Evolutionary conservation across 495 filamentous ascomycete species (phyloP), one percentile per base, ranked within the genome.

Genomic region (Podospora conica): DNA sequence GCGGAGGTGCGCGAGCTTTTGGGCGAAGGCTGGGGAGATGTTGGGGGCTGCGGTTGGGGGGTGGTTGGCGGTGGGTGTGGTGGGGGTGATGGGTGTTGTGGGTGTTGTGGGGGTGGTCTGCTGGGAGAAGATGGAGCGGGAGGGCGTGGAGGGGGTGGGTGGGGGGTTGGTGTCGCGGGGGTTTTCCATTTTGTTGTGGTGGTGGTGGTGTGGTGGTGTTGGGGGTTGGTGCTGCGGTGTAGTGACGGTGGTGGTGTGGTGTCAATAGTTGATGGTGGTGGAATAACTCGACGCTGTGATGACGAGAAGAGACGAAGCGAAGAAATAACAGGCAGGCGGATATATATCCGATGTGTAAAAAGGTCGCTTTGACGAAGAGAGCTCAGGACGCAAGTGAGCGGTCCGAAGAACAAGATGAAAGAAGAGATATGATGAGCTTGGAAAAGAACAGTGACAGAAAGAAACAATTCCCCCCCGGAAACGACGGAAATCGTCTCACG

Each of bases 1-100:
- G 3, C 75, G 73, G 76, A 83, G 79, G 56, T 82, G 78, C 2
- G 64, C n/a, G 29, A 83, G 74, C 55, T 83, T 82, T 53, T 71
- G 40, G 1, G 61, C 53, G 70, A 83, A 76, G 31, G 71, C 76
- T 1, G 75, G 74, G 76, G 79, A 33, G 55, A 53, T 21, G 22
- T 58, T 31, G 63, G 7, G 0, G 20, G 10, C n/a, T 18, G n/a
- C 21, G 55, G 11, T 9, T 20, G 28, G 55, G 56, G 57, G 31
- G 18, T 33, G 58, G 18, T 59, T 71, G 63, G 67, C 68, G 69
- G 59, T 67, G 68, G n/a, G 11, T 31, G 18, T 60, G 29, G 10
- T 48, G 31, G 31, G 8, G 20, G 31, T 22, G 29, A 23, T 15
- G 59, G n/a, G n/a, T 2, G 25, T 40, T 28, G 18, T 65, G 48